Evolutionary conservation across 2,329 filamentous ascomycete genomes (phyloP).

Genomic region (Grosmannia serpens): DNA sequence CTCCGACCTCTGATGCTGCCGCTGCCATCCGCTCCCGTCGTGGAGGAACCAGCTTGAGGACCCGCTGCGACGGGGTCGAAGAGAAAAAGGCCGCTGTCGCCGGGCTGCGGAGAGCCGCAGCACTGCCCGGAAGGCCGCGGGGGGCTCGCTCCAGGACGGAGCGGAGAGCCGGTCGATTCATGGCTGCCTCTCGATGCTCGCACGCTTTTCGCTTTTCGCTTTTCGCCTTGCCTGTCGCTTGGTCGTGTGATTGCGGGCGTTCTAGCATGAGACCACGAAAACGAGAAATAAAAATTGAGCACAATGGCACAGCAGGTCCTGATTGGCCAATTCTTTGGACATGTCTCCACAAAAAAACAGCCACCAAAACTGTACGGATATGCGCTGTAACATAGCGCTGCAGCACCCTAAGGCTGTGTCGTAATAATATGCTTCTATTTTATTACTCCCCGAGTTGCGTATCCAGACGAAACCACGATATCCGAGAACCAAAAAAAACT

Average conservation of each 20-base stretch:
- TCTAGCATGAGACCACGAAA: neutral
- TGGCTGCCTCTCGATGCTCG: neutral
- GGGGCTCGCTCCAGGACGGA: slow-evolving; percentile 6
- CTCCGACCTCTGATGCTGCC: slow-evolving; percentile 15
- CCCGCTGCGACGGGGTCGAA: slow-evolving; percentile 8
- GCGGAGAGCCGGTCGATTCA: slow-evolving; percentile 12
- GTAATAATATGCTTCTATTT: no score
- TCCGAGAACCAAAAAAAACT: no score
- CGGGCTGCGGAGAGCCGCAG: neutral
- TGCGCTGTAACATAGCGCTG: neutral
- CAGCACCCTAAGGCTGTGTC: neutral
- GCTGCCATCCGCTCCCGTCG: slow-evolving; percentile 12
- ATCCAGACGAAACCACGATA: no score
- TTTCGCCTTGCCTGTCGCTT: no score
- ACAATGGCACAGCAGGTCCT: neutral
- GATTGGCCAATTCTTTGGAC: neutral
- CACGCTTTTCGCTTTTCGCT: no score
- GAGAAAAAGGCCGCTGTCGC: slow-evolving; percentile 7
- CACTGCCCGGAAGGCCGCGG: neutral
- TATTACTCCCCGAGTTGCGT: no score
- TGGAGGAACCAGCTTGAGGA: slow-evolving; percentile 6
- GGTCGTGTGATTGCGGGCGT: neutral
- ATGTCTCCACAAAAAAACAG: no score
- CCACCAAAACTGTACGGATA: no score
- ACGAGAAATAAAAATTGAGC: neutral